Base-by-base conservation (phyloP, 345 rosid species). In the Syzygium grande region DNA sequence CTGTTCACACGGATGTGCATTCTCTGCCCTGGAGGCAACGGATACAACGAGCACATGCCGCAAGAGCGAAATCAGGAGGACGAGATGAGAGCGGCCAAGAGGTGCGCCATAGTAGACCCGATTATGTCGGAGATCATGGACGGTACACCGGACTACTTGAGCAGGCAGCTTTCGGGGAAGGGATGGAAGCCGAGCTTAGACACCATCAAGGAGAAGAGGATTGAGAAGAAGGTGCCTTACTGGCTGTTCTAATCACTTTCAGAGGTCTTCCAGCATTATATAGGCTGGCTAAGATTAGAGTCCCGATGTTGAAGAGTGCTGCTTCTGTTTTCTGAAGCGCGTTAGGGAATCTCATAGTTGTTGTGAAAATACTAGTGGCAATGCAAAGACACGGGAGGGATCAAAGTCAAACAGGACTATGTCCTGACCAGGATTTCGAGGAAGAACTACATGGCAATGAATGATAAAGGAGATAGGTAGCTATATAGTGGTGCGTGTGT, bases 171-270 rank as follows among this genome's bases (percentile, higher is more conserved):
- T 49, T 94, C 96, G 16, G 97, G 98, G 38, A 96, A 91, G 90
- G 94, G 95, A n/a, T 96, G 99, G 99, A 96, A 90, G 90, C 99
- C 98, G 43, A 94, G 94, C 88, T 86, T 96, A 92, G 97, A 94
- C 80, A 94, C 99, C 2, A 96, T 96, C 21, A 90, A 85, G 53
- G 99, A 96, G 94, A 96, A 91, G 92, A 93, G 92, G 86, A 78
- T 89, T 52, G 88, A 91, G 91, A 93, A 88, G 84, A 95, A 90
- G 92, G 86, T 91, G 1, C 58, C 87, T 83, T 90, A 90, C 88
- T 90, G 93, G 93, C 89, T 93, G 91, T 90, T 92, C 85, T 94
- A 85, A 87, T 65, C 29, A 65, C 38, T 12, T 16, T 59, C n/a
- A 30, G 27, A 55, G 30, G 22, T n/a, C 52, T 29, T 15, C 59